Conservation (phyloP, 805 yeast species). For the Candida loeiensis region DNA sequence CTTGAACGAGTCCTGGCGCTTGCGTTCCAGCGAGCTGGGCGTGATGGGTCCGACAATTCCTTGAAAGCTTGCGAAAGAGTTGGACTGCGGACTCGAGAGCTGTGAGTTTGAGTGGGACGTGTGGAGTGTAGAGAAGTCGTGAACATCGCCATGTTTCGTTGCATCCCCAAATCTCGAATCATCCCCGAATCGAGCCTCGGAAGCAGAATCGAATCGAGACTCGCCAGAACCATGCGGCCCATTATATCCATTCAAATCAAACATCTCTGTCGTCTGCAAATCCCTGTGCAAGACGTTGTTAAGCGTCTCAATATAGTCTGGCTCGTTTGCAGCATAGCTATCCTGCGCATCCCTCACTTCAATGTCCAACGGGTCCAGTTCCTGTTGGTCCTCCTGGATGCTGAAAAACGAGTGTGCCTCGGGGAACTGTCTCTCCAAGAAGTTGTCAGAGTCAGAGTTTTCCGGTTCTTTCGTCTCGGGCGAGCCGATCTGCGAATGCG, state of each 20-base stretch:
- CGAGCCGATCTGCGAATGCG: no score
- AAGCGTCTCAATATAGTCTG: no score
- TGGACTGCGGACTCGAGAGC: neutral
- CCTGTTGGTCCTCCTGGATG: slow-evolving; percentile 1
- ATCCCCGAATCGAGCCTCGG: no score
- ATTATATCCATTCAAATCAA: no score
- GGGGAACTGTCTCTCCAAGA: neutral
- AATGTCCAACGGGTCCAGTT: neutral
- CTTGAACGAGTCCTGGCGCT: slow-evolving; percentile 5
- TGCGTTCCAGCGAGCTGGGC: neutral
- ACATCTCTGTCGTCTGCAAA: no score
- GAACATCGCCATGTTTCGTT: no score
- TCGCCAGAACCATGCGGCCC: no score
- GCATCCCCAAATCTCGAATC: no score
- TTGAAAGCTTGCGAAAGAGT: neutral
- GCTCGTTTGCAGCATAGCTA: neutral
- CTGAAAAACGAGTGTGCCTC: neutral
- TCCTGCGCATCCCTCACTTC: neutral
- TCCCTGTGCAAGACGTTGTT: no score
- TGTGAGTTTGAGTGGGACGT: neutral
- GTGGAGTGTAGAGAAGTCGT: no score
- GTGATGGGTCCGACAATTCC: neutral
- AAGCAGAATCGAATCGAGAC: no score
- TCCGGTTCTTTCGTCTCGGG: no score
- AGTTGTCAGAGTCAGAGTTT: neutral